phyloP scores from a whole-genome alignment of 305 asterid species.

The Fraxinus sp. region DNA sequence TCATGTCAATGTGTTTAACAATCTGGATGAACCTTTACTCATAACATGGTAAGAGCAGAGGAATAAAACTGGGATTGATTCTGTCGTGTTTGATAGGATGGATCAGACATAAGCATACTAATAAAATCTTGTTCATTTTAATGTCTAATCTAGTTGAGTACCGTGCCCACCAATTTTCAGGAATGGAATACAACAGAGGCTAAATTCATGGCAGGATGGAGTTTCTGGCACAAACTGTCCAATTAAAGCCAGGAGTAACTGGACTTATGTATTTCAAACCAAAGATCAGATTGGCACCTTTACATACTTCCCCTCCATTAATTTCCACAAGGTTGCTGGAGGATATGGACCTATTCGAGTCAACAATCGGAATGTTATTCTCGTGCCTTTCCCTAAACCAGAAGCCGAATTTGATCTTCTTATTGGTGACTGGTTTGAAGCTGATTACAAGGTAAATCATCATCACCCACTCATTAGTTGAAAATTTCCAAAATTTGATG shows the following conservation, averaged over 20 bases:
- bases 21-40: constrained; percentile 54
- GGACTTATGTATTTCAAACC: constrained; percentile 54
- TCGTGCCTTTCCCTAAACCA: constrained; percentile 46
- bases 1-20: constrained; percentile 54
- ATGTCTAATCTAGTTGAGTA: not conserved
- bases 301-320: constrained; percentile 49
- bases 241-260: constrained; percentile 49
- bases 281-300: constrained; percentile 69
- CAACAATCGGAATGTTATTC: constrained; percentile 45
- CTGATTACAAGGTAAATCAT: constrained; percentile 35
- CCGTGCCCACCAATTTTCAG: constrained; percentile 17
- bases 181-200: constrained; percentile 74
- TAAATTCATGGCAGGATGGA: constrained; percentile 72
- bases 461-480: not conserved
- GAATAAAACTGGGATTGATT: not conserved
- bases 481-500: not conserved
- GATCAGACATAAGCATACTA: not conserved
- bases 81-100: not conserved
- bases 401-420: constrained; percentile 60
- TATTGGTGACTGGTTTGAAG: constrained; percentile 47
- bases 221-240: constrained; percentile 71
- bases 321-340: constrained; percentile 58
- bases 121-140: not conserved
- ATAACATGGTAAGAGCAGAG: constrained; percentile 52
- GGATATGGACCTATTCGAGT: constrained; percentile 60